Evolutionary conservation across 108 stramenopile species (phyloP), one percentile per base, ranked within the genome.

Genomic region (Cylindrotheca closterium): DNA sequence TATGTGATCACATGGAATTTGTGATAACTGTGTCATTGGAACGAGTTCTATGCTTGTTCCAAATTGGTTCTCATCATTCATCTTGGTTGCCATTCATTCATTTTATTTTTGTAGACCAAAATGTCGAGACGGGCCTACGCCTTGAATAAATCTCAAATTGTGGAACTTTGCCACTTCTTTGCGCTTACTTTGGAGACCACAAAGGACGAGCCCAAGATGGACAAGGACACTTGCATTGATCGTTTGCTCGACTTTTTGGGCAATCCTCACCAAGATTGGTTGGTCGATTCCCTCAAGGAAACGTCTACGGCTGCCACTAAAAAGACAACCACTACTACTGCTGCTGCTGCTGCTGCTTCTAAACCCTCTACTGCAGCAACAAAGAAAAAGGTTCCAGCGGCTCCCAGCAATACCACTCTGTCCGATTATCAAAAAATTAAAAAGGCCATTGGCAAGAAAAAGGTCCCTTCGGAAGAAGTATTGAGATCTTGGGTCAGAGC

Each of bases 151-250:
- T 7, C 63, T 7, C 73, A 75, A 58, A 48, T 82, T 19, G 67
- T 64, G 33, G 50, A 30, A 17, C 62, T 82, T 0, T 82, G 81
- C 54, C 60, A 77, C 30, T 64, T 78, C 42, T 78, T 82, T 34
- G 32, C 46, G 8, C 55, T 82, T 15, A 61, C 70, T 29, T 59
- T 52, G 3, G 27, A 15, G 8, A 32, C 30, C 21, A 58, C 45
- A 49, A 32, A 62, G 10, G 68, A 67, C 49, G 65, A 78, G 51
- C 32, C 59, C 5, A 42, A 42, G 15, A 32, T 73, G 27, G 66
- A 71, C 59, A 82, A 82, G 69, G 81, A 82, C 12, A 60, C 51
- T 15, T 47, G 70, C 48, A 67, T 82, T 37, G 73, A 78, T 37
- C 56, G 61, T 55, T 50, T 82, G 18, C 48, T 82, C 1, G 77